Evolutionary conservation across 1,284 basidiomycete species (phyloP), one percentile per base, ranked within the genome.

Genomic region (Spongispora temasekensis): DNA sequence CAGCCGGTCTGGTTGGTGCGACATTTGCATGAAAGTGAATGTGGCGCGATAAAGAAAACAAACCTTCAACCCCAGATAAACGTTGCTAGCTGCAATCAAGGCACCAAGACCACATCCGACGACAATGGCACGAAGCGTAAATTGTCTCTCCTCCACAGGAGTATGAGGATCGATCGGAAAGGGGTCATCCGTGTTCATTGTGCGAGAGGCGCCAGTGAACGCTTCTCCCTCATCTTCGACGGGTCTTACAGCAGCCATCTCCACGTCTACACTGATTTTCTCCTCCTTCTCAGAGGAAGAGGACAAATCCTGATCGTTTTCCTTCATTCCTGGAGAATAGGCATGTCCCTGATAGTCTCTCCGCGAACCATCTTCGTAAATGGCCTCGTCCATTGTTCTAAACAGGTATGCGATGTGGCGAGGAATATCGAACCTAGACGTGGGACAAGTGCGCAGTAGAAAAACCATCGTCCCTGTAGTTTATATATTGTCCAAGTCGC

Each of bases 61-160:
- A 42, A 57, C 65, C 57, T 89, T 89, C 61, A 90, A 74, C 58
- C 88, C 87, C 34, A 90, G 82, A 69, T 89, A 89, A 60, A 89
- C 83, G 70, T 88, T 88, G 56, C 84, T 86, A 12, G 86, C 86
- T 51, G 84, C 84, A 35, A 86, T 83, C 61, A 89, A 68, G 37
- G 82, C 57, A 13, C 57, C 57, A 21, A 58, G 57, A 19, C n/a
- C 81, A 63, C 81, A 83, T 56, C 88, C 88, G 35, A 88, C 83
- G 27, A 87, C 57, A 37, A 88, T 62, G 10, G 87, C 83, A 74
- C 79, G 81, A 62, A 86, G 55, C 5, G 86, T 85, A 56, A 88
- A 79, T 67, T 86, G 84, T 61, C 82, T 79, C 10, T 78, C 79
- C 70, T 87, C 86, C 51, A 79, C 78, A 0, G 76, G 74, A 12